phyloP scores from a whole-genome alignment of 2,329 filamentous ascomycete species.

The Aspergillus alliaceus region DNA sequence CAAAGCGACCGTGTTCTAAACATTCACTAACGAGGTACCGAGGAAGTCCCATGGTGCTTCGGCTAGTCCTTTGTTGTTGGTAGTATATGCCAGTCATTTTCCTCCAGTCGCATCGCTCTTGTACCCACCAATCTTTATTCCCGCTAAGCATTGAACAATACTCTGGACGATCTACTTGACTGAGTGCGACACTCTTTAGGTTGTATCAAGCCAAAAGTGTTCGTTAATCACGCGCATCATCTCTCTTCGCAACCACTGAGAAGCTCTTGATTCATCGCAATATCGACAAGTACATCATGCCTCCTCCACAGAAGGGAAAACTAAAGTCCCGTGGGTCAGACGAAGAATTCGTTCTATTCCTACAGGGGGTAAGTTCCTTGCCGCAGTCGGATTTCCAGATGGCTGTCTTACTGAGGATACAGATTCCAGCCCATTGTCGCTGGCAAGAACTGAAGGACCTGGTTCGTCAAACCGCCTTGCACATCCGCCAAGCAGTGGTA shows the following conservation, averaged over 20 bases:
- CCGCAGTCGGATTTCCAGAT: not conserved
- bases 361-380: slow-evolving; percentile 39
- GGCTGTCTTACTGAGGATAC: slow-evolving; percentile 13
- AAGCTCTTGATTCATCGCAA: not conserved
- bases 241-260: not conserved
- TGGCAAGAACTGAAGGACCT: slow-evolving; percentile 48
- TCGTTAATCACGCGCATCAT: not conserved
- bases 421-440: slow-evolving; percentile 45
- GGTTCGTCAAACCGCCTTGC: slow-evolving; percentile 44
- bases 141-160: not conserved
- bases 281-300: slow-evolving; percentile 23
- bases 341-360: slow-evolving; percentile 46
- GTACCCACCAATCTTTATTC: not conserved
- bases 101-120: not conserved
- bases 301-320: slow-evolving; percentile 31
- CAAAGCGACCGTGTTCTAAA: not conserved
- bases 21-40: not conserved
- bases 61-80: not conserved
- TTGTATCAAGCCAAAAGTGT: no score
- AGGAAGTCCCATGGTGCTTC: not conserved
- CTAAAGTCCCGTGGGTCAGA: slow-evolving; percentile 34
- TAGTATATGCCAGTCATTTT: not conserved
- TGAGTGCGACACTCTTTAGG: no score
- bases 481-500: slow-evolving; percentile 46
- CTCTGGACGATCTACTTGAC: not conserved